Evolutionary conservation across 345 rosid genomes (phyloP), one percentile per base, ranked within the genome.

Genomic region (Streptanthus diversifolius): DNA sequence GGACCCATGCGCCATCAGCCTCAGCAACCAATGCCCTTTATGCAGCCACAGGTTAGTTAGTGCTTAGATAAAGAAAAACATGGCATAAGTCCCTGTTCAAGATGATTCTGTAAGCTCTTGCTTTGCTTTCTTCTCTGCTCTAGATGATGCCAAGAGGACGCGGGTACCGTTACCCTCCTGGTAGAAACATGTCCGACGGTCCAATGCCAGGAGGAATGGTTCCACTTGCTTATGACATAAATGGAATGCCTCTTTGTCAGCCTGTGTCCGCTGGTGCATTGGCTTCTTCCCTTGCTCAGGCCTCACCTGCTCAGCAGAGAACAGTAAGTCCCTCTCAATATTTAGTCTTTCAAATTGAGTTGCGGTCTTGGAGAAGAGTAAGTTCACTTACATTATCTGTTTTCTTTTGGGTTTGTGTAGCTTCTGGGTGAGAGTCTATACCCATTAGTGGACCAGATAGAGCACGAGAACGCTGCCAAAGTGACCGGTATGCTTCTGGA

Each of bases 61-160:
- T 67, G 36, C 59, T 59, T 33, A 13, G 17, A 11, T 25, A 5
- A 9, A 32, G 10, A 22, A 10, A 14, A 10, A 48, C 15, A 36
- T 32, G 30, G 30, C 55, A 35, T n/a, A n/a, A n/a, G n/a, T n/a
- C n/a, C n/a, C n/a, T 64, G 29, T 4, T 30, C 41, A 13, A 13
- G 65, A 53, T 63, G 17, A 18, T 37, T 37, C 41, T 43, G 5
- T 13, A 61, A 54, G 1, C 44, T 7, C 0, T 21, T 22, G 7
- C 55, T n/a, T 24, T 61, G 0, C 18, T 54, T 51, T 51, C 52
- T 45, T 17, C 15, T 43, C 58, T 66, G 1, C 3, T 53, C 10
- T 81, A 95, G 97, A 91, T 95, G 96, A 82, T 83, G 76, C 96
- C 96, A 17, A 80, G 96, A 77, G 97, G 98, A 2, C 91, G 88